Evolutionary conservation across 148 eudicot species (phyloP).

Genomic region (Hydrangea macrophylla): DNA sequence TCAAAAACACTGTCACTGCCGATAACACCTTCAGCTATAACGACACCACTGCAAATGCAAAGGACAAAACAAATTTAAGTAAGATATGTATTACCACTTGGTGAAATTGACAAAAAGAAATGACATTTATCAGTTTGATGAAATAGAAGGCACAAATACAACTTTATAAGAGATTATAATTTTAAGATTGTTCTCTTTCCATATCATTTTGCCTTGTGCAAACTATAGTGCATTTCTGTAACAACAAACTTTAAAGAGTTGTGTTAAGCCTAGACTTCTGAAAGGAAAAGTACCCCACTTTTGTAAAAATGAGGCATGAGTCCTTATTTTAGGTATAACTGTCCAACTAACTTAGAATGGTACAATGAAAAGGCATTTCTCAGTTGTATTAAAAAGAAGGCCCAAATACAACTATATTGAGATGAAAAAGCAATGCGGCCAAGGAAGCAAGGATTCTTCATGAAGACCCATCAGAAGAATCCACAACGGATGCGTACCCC

Average conservation of each 20-base stretch:
- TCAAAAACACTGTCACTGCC: slow-evolving; percentile 46
- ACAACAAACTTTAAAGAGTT: neutral
- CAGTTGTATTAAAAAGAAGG: too few relatives aligned
- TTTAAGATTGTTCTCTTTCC: neutral
- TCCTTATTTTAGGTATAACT: too few relatives aligned
- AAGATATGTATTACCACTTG: neutral
- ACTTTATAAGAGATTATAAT: neutral
- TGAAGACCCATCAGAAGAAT: too few relatives aligned
- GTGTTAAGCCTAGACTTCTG: neutral
- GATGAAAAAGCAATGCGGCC: too few relatives aligned
- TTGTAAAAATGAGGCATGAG: too few relatives aligned
- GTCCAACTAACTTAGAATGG: too few relatives aligned
- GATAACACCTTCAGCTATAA: slow-evolving; percentile 85
- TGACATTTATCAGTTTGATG: neutral
- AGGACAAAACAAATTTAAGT: neutral
- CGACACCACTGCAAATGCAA: slow-evolving; percentile 67
- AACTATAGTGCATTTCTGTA: neutral
- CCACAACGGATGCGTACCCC: too few relatives aligned
- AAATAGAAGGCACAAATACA: neutral
- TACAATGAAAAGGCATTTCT: too few relatives aligned
- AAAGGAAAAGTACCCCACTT: neutral
- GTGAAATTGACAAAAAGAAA: neutral
- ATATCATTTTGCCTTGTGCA: neutral
- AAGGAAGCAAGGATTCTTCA: too few relatives aligned
- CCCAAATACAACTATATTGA: too few relatives aligned